Evolutionary conservation across 768 basidiomycete species (phyloP), one percentile per base, ranked within the genome.

Genomic region (Suillus luteus): DNA sequence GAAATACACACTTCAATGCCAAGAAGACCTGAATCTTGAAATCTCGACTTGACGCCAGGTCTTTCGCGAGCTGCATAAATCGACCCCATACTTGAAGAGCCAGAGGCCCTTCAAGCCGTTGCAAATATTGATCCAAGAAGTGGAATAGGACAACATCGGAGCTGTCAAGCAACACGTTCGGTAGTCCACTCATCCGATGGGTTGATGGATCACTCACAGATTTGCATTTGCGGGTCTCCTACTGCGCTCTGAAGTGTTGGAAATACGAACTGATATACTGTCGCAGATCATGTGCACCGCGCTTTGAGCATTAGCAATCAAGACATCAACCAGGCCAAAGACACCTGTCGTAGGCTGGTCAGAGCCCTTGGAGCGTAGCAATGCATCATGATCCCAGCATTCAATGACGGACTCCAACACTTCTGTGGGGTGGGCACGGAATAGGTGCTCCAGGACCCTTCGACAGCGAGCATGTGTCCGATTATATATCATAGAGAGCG

Each of bases 61-160:
- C 96, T 70, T 90, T 93, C 8, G 88, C 85, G 49, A 98, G 79
- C 57, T 88, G 85, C 66, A 93, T 79, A 70, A 89, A 89, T 22
- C 92, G 85, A 49, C 79, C 75, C 96, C 96, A 99, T 22, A 98
- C 91, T 77, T 99, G 97, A 12, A 95, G 82, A 3, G 93, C 96
- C 41, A 97, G 79, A 0, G 97, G 93, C 0, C 94, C 93, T 74
- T 99, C 97, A 48, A 99, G 75, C 11, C 89, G 85, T 19, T 78
- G 78, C 35, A 98, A 73, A 71, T 99, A 99, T 61, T 87, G 86
- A 71, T 98, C 95, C 54, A 99, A 79, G 73, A 98, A 99, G 37
- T 82, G 85, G 81, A 93, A 95, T n/a, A 95, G 70, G 17, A 82
- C 81, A 4, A 78, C 75, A 64, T 95, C 93, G 43, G 85, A 83